These are phyloP conservation scores for Posidonia oceanica DNA, from an alignment of 116 monocot genomes.

Conservation along the genomic window DNA sequence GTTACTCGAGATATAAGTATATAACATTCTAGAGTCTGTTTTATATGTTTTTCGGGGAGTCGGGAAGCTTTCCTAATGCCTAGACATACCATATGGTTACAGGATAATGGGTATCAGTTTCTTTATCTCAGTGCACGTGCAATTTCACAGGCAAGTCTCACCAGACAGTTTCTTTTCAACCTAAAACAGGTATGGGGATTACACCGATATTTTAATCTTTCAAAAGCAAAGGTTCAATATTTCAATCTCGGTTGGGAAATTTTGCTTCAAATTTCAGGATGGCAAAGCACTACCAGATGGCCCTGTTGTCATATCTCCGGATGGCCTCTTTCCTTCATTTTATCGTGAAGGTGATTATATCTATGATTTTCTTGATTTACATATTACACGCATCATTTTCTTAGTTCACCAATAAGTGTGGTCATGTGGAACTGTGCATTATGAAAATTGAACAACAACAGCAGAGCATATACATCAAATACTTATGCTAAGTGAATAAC, in stretches of 20 bases:
- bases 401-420: background rate
- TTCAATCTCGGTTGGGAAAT: background rate
- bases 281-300: constrained; percentile 82
- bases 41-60: no score
- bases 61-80: background rate
- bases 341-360: constrained; percentile 76
- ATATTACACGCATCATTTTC: background rate
- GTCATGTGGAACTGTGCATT: no score
- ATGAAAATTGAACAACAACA: no score
- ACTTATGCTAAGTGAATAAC: no score
- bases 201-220: background rate
- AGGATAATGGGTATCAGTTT: constrained; percentile 95
- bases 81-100: constrained; percentile 3
- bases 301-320: constrained; percentile 91
- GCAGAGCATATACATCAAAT: no score
- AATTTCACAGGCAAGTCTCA: constrained; percentile 77
- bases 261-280: constrained; percentile 28
- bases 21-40: no score
- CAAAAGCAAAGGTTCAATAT: background rate
- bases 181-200: constrained; percentile 59
- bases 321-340: constrained; percentile 90
- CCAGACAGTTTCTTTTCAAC: constrained; percentile 72
- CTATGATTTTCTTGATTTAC: background rate
- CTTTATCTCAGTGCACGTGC: constrained; percentile 91
- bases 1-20: no score